Evolutionary conservation across 306 rosid genomes (phyloP).

Genomic region (Medicago arabica): DNA sequence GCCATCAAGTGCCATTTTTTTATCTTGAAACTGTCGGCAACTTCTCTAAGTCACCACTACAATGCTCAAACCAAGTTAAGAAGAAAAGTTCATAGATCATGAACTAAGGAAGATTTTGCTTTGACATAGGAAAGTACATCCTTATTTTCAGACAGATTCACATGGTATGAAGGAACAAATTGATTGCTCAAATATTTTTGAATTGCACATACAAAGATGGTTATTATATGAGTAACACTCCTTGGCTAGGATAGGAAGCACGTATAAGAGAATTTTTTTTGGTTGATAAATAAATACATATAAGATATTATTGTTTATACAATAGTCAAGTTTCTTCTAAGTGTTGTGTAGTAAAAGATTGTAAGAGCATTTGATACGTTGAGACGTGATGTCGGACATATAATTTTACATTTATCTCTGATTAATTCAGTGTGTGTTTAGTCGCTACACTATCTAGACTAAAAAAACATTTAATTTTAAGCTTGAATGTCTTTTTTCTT

Average conservation of each 20-base stretch:
- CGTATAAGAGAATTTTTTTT: no score
- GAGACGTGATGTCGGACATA: no score
- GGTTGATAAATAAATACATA: not conserved
- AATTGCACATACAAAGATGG: not conserved
- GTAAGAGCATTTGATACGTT: no score
- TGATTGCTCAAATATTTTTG: slow-evolving; percentile 19
- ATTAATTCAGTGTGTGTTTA: no score
- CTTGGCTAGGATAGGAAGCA: not conserved
- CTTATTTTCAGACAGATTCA: slow-evolving; percentile 20
- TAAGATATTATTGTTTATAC: not conserved
- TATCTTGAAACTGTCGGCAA: slow-evolving; percentile 45
- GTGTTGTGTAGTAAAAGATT: no score
- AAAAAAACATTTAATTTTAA: no score
- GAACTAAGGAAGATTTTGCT: slow-evolving; percentile 26
- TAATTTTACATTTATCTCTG: no score
- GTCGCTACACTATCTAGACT: no score
- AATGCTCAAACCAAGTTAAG: slow-evolving; percentile 1
- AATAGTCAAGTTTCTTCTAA: not conserved
- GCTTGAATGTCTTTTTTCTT: no score
- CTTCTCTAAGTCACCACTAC: slow-evolving; percentile 11
- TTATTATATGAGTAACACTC: not conserved
- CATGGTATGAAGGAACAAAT: slow-evolving; percentile 23
- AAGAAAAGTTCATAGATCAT: slow-evolving; percentile 1
- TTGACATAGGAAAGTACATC: slow-evolving; percentile 17
- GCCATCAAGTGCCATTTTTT: slow-evolving; percentile 33